Evolutionary conservation across 2,329 filamentous ascomycete genomes (phyloP), one percentile per base, ranked within the genome.

Genomic region (Cladosporium oxysporum): DNA sequence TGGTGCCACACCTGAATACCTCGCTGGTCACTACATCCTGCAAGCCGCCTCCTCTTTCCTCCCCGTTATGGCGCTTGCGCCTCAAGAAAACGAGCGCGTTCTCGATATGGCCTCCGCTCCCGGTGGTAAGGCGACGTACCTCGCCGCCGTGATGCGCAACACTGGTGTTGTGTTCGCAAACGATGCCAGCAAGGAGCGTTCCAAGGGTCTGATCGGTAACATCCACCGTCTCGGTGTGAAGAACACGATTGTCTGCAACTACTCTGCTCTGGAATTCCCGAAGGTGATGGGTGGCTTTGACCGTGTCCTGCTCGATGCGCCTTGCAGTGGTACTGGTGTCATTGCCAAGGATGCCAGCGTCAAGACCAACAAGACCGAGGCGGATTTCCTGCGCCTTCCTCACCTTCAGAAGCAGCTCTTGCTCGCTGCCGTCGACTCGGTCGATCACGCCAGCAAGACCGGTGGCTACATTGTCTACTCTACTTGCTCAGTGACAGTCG

Each of bases 291-390:
- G 94, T 66, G 95, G 95, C 14, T 99, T 99, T 69, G 95, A 99
- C 79, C 88, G 95, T 69, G 92, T 99, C 6, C 82, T 98, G 55
- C 90, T 98, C 66, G 93, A 99, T 81, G 93, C 93, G 1, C 95
- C 95, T 5, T 98, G 95, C 82, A 96, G 93, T 3, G 94, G 95
- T 72, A 99, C 95, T 0, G 95, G 95, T 74, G 95, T 99, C 75
- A 99, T 99, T 71, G 91, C 93, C 69, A 99, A 99, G 83, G 95
- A 99, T 79, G 88, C 94, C 35, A 92, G 90, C 70, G 93, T 99
- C 72, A 99, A 99, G 85, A 98, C 94, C 28, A 98, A 97, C 84
- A 98, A 98, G 84, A 96, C 91, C 12, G 92, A 96, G 77, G 90
- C 90, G 70, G 95, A 99, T 79, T 99, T 99, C 83, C 87, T 97